A percentile compares a stretch with the other conserved stretches of the same genome.
Evolutionary conservation across 805 yeast genomes (phyloP).

Genomic region (Barnettozyma californica): DNA sequence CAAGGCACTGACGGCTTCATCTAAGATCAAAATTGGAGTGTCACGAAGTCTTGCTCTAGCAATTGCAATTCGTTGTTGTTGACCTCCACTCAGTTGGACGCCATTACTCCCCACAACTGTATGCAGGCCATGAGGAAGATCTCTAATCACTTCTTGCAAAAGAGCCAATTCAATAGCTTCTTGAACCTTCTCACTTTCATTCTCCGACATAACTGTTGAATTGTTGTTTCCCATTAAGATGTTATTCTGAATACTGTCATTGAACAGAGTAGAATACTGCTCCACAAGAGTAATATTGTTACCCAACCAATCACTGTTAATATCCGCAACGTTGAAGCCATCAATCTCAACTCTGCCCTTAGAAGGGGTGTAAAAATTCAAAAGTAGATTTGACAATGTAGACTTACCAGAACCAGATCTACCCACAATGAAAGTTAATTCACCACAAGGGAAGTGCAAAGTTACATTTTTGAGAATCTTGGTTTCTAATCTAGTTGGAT

Average conservation of each 20-base stretch:
- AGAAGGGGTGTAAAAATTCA: conserved; percentile 48
- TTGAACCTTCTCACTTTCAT: conserved; percentile 23
- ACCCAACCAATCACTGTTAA: conserved; percentile 49
- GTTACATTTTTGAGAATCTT: conserved; percentile 43
- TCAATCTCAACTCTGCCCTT: conserved; percentile 58
- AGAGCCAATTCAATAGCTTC: conserved; percentile 50
- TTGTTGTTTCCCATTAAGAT: conserved; percentile 43
- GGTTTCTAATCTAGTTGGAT: conserved; percentile 49
- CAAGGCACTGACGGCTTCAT: conserved; percentile 82
- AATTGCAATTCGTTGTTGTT: conserved; percentile 73
- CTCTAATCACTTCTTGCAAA: conserved; percentile 42
- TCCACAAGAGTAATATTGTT: conserved; percentile 68
- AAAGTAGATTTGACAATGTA: conserved; percentile 58
- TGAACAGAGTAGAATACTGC: conserved; percentile 63
- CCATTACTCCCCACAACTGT: conserved; percentile 44
- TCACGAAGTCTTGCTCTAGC: conserved; percentile 79
- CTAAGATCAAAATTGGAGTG: conserved; percentile 72
- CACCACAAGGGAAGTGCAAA: conserved; percentile 40
- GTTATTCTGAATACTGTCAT: conserved; percentile 58
- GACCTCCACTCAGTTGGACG: conserved; percentile 79
- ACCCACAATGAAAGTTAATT: conserved; percentile 68
- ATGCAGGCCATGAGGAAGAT: conserved; percentile 50
- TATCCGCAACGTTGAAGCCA: conserved; percentile 37
- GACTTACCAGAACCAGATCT: conserved; percentile 94
- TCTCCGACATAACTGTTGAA: background rate